Base-by-base conservation (phyloP, 371 early-diverging fungal genomes). In the Mucor mucedo region DNA sequence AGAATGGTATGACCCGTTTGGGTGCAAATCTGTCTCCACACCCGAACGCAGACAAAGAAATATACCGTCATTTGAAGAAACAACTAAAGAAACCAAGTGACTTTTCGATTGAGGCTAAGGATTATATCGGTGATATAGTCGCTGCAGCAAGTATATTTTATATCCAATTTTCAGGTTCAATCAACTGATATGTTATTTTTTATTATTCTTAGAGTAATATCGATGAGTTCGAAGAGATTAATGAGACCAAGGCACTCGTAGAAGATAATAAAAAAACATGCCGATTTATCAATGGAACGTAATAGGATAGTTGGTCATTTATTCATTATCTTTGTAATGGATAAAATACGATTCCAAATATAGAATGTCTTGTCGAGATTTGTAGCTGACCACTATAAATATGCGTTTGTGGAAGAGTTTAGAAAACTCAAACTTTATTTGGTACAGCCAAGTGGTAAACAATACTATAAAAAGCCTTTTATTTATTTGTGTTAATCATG, bases 61-160 rank as follows among this genome's bases (percentile, higher is more conserved):
- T 47, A 47, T 65, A 65, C 48, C 45, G 55, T 21, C 5, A 54
- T 44, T 47, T 58, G 47, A 58, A 53, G 41, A 65, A 58, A 40
- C 65, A 58, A 39, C 35, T 58, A 54, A 44, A 35, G 30, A 33
- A 58, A 54, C 38, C 55, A 54, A 45, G 40, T 44, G 54, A 54
- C n/a, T 32, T 57, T 32, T 57, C 44, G 57, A 28, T 50, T 35
- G 64, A 63, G 30, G 35, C 42, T 44, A 42, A 63, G 35, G 35
- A 50, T 42, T 63, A 58, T 41, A 52, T 63, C 32, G 30, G 39
- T 52, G 33, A 44, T 52, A 50, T 63, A 41, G 38, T 65, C 48
- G 45, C 48, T 54, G 59, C 50, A 33, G 65, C 55, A 65, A 65
- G 30, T 59, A 65, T 58, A 16, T 49, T 65, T 54, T 54, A 55